phyloP scores from a whole-genome alignment of 148 eudicot genomes.

The Dianthus caryophyllus region DNA sequence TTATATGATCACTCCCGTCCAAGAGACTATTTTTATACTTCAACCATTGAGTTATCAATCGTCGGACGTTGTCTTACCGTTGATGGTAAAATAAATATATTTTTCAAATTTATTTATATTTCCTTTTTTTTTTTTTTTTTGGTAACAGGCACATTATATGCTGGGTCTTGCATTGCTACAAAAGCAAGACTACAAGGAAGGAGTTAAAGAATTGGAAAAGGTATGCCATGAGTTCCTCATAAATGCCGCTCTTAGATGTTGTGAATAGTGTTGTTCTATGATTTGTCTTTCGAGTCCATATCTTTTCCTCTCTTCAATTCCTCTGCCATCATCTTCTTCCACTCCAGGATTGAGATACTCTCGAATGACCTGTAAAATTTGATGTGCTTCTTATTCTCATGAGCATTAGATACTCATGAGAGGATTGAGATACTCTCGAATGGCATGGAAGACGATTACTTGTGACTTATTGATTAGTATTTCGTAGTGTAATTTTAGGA shows the following conservation, averaged over 20 bases:
- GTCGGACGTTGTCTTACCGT: background rate
- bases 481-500: background rate
- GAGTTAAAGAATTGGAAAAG: slow-evolving; percentile 64
- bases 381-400: background rate
- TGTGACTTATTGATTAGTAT: background rate
- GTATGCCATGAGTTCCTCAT: slow-evolving; percentile 26
- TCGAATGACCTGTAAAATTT: background rate
- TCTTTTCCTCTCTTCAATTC: too few species aligned
- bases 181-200: slow-evolving; percentile 49
- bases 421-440: background rate
- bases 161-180: slow-evolving; percentile 75
- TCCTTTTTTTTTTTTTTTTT: too few species aligned
- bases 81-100: background rate
- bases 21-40: background rate
- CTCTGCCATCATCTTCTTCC: background rate
- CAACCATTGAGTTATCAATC: background rate
- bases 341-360: background rate
- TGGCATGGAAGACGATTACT: background rate
- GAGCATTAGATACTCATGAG: background rate
- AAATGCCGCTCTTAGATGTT: too few species aligned
- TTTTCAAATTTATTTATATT: background rate
- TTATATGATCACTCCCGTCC: too few species aligned
- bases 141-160: slow-evolving; percentile 71
- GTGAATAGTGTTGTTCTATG: background rate
- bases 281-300: too few species aligned